These are phyloP conservation scores for Quercus tomentella DNA, from an alignment of 331 rosid genomes.

Conservation along the genomic window DNA sequence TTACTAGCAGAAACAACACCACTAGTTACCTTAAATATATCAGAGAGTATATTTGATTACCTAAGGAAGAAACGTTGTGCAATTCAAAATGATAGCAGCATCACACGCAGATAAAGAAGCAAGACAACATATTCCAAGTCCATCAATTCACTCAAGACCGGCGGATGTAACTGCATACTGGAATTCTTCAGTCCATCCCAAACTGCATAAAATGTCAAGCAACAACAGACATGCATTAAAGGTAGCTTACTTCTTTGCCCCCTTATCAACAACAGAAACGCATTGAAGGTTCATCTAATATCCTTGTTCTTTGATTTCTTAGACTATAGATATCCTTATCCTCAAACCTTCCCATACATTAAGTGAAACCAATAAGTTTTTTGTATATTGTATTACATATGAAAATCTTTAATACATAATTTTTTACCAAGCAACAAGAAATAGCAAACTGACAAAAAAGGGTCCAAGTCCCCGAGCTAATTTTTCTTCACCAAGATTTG, in stretches of 20 bases:
- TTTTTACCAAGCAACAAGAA: not conserved
- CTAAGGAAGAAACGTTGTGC: not conserved
- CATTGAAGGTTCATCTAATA: conserved; percentile 29
- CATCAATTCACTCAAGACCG: conserved; percentile 2
- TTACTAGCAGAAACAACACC: not conserved
- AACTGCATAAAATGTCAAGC: conserved; percentile 7
- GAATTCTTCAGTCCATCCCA: conserved; percentile 25
- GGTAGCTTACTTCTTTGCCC: conserved; percentile 23
- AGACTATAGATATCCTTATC: too few relatives aligned
- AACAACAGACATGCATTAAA: conserved; percentile 28
- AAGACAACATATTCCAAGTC: conserved; percentile 10
- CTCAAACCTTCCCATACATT: too few relatives aligned
- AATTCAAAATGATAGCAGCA: not conserved
- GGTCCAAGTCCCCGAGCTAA: not conserved
- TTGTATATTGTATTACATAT: too few relatives aligned
- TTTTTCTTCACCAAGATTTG: too few relatives aligned
- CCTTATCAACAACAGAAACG: conserved; percentile 6
- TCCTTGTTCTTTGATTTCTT: too few relatives aligned
- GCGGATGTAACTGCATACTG: conserved; percentile 4
- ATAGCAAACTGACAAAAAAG: not conserved
- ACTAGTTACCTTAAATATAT: not conserved
- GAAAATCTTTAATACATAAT: too few relatives aligned
- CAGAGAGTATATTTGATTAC: not conserved
- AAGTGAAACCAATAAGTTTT: too few relatives aligned
- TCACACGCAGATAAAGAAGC: conserved; percentile 34